phyloP scores from a whole-genome alignment of 1,139 yeast species.

The Magnusiomyces tetraspermus region DNA sequence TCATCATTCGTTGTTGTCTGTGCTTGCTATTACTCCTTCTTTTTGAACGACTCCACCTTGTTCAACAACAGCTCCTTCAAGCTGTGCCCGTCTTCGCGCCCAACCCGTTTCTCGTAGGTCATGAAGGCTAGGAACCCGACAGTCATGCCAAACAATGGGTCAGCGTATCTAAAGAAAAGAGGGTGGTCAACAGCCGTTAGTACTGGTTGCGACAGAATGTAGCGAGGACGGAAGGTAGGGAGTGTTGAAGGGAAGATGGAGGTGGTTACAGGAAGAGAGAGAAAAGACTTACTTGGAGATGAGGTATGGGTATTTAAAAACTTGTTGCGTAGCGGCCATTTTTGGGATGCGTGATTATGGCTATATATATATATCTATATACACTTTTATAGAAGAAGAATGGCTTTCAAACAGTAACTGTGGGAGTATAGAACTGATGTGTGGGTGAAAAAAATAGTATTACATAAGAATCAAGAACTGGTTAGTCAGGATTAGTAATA shows the following conservation, averaged over 20 bases:
- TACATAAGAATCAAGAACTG: too few species aligned
- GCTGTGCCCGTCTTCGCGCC: slow-evolving; percentile 15
- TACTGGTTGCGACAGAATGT: neutral
- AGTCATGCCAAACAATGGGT: slow-evolving; percentile 15
- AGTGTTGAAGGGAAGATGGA: neutral
- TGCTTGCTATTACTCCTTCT: too few species aligned
- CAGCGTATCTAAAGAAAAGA: slow-evolving; percentile 8
- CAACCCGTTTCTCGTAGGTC: slow-evolving; percentile 14
- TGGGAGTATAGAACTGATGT: neutral
- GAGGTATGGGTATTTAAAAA: slow-evolving; percentile 11
- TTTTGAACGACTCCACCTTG: neutral
- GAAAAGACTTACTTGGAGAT: slow-evolving; percentile 12
- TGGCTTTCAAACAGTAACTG: too few species aligned
- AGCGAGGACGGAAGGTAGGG: neutral
- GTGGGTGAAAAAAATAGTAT: neutral
- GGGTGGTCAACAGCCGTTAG: neutral
- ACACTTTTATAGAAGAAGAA: neutral
- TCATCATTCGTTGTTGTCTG: too few species aligned
- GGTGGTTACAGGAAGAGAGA: neutral
- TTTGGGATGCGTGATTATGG: neutral
- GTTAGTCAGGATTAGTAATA: neutral
- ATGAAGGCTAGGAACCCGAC: slow-evolving; percentile 13
- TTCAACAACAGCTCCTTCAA: slow-evolving; percentile 6
- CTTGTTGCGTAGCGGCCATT: neutral
- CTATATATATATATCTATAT: too few species aligned